Evolutionary conservation across 228 moss, liverwort and hornwort species (phyloP).

Genomic region (Sphagnum magellanicum): DNA sequence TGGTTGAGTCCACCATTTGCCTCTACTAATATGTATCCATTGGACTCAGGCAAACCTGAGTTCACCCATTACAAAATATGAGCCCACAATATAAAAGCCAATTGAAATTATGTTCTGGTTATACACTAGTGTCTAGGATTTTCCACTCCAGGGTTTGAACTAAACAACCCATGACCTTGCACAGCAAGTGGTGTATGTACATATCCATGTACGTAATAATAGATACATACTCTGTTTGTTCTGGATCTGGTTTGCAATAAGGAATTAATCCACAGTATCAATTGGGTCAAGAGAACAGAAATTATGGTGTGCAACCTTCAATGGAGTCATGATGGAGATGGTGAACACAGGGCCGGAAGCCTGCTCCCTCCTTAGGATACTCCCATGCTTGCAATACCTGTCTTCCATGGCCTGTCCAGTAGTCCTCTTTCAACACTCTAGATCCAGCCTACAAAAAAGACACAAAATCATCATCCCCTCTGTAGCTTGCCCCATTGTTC

Average conservation of each 20-base stretch:
- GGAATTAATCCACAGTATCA: too few species aligned
- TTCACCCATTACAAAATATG: not conserved
- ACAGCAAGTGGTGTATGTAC: too few species aligned
- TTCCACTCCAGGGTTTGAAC: too few species aligned
- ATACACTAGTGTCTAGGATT: too few species aligned
- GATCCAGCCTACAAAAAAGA: conserved; percentile 34
- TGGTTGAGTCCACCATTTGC: conserved; percentile 98
- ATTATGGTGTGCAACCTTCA: not conserved
- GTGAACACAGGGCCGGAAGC: conserved; percentile 42
- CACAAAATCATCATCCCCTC: not conserved
- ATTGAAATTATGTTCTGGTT: too few species aligned
- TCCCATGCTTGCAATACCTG: conserved; percentile 60
- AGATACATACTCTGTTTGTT: too few species aligned
- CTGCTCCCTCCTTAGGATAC: conserved; percentile 56
- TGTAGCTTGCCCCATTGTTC: not conserved
- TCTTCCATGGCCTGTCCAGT: conserved; percentile 40
- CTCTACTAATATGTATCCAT: conserved; percentile 78
- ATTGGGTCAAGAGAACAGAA: too few species aligned
- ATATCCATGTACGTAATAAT: too few species aligned
- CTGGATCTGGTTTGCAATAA: too few species aligned
- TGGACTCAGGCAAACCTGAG: conserved; percentile 63
- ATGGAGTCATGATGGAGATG: conserved; percentile 12
- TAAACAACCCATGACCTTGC: too few species aligned
- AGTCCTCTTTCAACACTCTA: conserved; percentile 28
- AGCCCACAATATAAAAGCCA: too few species aligned